phyloP scores from a whole-genome alignment of 371 early-diverging fungal species.

The Mortierella sp. region DNA sequence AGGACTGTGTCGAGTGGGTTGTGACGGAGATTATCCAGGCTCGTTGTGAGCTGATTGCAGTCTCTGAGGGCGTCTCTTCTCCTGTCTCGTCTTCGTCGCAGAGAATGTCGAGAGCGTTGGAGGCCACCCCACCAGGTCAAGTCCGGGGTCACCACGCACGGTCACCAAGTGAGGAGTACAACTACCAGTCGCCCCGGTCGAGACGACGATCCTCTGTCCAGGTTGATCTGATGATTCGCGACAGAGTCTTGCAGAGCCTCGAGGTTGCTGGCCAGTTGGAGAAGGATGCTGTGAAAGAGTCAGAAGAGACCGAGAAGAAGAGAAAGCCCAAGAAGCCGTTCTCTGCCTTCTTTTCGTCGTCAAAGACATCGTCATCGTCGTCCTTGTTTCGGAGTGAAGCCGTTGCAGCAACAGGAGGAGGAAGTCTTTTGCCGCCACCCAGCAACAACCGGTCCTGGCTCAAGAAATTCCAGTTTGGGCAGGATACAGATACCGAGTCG shows the following conservation, averaged over 20 bases:
- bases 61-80: conserved; percentile 22
- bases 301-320: not conserved
- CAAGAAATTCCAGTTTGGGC: conserved; percentile 43
- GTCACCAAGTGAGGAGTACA: conserved; percentile 51
- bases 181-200: conserved; percentile 25
- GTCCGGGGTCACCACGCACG: conserved; percentile 14
- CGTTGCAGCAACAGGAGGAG: not conserved
- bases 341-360: conserved; percentile 26
- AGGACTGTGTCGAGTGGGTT: conserved; percentile 49
- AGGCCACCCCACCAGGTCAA: not conserved
- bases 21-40: conserved; percentile 49
- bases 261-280: conserved; percentile 34
- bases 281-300: conserved; percentile 19
- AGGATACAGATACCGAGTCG: conserved; percentile 33
- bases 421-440: not conserved
- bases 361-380: not conserved
- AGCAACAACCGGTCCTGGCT: conserved; percentile 29
- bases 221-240: conserved; percentile 40
- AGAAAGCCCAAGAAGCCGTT: conserved; percentile 26
- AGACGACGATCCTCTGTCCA: conserved; percentile 14
- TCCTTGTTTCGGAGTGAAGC: not conserved
- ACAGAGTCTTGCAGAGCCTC: conserved; percentile 38
- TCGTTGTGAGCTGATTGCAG: conserved; percentile 41
- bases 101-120: not conserved
- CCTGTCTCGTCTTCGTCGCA: not conserved